Evolutionary conservation across 768 basidiomycete genomes (phyloP).

Genomic region (Boletus fagicola): DNA sequence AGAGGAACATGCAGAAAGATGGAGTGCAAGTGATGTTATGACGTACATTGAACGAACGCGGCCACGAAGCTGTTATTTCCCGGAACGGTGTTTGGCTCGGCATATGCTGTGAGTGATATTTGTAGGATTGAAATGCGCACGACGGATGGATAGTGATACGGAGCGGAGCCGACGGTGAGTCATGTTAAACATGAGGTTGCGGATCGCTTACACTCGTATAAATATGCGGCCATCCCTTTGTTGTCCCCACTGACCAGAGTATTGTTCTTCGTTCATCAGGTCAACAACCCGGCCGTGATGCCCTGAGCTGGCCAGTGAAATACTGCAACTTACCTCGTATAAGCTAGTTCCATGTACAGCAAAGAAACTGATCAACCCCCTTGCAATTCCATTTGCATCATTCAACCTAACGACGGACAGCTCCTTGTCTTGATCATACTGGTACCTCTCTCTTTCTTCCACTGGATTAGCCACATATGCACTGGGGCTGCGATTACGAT

Average conservation of each 20-base stretch:
- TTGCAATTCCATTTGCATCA: constrained; percentile 52
- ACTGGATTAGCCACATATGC: constrained; percentile 76
- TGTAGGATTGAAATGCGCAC: not conserved
- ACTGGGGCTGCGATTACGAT: constrained; percentile 72
- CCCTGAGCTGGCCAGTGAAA: not conserved
- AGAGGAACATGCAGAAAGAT: not conserved
- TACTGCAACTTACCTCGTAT: constrained; percentile 51
- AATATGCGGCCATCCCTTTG: constrained; percentile 81
- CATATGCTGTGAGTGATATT: constrained; percentile 41
- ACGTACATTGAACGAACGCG: constrained; percentile 70
- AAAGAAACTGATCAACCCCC: constrained; percentile 73
- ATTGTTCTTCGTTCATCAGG: constrained; percentile 54
- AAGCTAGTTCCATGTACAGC: constrained; percentile 78
- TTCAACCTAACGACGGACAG: constrained; percentile 67
- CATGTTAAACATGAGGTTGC: not conserved
- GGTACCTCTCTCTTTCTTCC: constrained; percentile 62
- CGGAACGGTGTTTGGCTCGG: constrained; percentile 64
- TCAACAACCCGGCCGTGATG: not conserved
- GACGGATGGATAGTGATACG: not conserved
- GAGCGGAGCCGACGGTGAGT: not conserved
- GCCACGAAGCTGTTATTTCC: constrained; percentile 71
- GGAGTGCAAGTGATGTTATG: not conserved
- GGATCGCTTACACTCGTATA: constrained; percentile 61
- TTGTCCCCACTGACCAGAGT: constrained; percentile 80
- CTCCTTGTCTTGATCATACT: constrained; percentile 73